Base-by-base conservation (phyloP, 2,329 filamentous ascomycete genomes). In the Aspergillus clavatus region DNA sequence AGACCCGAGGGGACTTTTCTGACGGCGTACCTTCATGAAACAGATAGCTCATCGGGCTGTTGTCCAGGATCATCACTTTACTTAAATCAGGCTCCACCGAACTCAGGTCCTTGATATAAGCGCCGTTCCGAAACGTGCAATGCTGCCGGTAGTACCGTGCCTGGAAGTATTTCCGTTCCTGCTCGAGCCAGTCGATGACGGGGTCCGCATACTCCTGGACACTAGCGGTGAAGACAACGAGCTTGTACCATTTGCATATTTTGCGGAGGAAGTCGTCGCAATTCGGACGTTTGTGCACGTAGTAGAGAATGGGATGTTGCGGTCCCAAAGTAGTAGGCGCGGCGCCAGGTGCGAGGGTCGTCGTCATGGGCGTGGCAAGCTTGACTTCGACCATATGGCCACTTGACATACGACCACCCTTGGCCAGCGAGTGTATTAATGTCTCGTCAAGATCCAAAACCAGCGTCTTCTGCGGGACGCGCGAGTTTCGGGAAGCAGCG, bases 331-430 rank as follows among this genome's bases (percentile, higher is more conserved):
- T 78, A 16, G 81, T 74, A 55, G 83, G 79, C 21, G 84, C 83
- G 24, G 81, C 82, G 7, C 64, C 65, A 1, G 65, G 57, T 5
- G 64, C 57, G 43, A 68, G 54, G 21, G 69, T 57, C 14, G 65
- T 63, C 8, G 62, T 61, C 52, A 70, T 66, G 22, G 70, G 68
- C 33, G 68, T 61, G 23, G 70, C 59, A 49, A 95, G 78, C 59
- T 89, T 89, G 52, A 98, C 93, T 72, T 98, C 93, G 42, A 98
- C 90, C 93, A 98, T 98, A 70, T 98, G 93, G 14, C 93, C 93
- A 16, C 88, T 91, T 59, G 88, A 91, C 84, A 95, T 95, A 47
- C 91, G 82, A 42, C 91, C 90, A 23, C 93, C 93, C 66, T 96
- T 96, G 49, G 91, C 90, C 79, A 97, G 89, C 68, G 89, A 96